Percentiles rank a stretch among this genome's conserved stretches.
phyloP scores from a whole-genome alignment of 1,139 yeast species.

The Arxiozyma bovina region DNA sequence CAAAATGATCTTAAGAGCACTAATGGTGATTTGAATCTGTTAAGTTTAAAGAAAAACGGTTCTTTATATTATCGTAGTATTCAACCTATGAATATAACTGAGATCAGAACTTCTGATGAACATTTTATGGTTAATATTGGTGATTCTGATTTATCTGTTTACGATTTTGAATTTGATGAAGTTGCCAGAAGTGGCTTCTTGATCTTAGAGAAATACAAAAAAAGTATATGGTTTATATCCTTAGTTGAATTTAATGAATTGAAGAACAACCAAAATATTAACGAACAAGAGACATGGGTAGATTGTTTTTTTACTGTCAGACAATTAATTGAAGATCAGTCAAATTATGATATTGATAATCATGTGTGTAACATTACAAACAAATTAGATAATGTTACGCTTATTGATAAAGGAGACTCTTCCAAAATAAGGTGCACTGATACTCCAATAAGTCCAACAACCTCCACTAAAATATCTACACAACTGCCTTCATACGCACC shows the following conservation, averaged over 20 bases:
- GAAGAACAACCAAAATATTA: conserved; percentile 10
- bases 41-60: conserved; percentile 35
- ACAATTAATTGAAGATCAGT: conserved; percentile 31
- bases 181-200: conserved; percentile 48
- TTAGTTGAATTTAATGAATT: conserved; percentile 15
- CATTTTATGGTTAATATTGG: conserved; percentile 26
- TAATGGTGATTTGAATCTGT: conserved; percentile 32
- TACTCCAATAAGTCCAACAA: background rate
- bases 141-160: conserved; percentile 61
- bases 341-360: conserved; percentile 7
- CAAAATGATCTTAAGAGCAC: conserved; percentile 32
- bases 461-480: background rate
- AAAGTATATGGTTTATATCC: conserved; percentile 53
- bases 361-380: background rate
- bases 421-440: background rate
- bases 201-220: conserved; percentile 52
- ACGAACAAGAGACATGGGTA: conserved; percentile 39
- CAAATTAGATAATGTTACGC: background rate
- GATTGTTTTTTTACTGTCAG: conserved; percentile 43
- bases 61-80: conserved; percentile 27
- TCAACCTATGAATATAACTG: background rate
- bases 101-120: background rate
- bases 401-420: background rate
- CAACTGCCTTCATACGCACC: background rate
- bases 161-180: conserved; percentile 66